A percentile compares a stretch with the other conserved stretches of the same genome.
These are phyloP conservation scores for Colletotrichum sp. DNA, from an alignment of 2,329 filamentous ascomycete species.

Conservation along the genomic window DNA sequence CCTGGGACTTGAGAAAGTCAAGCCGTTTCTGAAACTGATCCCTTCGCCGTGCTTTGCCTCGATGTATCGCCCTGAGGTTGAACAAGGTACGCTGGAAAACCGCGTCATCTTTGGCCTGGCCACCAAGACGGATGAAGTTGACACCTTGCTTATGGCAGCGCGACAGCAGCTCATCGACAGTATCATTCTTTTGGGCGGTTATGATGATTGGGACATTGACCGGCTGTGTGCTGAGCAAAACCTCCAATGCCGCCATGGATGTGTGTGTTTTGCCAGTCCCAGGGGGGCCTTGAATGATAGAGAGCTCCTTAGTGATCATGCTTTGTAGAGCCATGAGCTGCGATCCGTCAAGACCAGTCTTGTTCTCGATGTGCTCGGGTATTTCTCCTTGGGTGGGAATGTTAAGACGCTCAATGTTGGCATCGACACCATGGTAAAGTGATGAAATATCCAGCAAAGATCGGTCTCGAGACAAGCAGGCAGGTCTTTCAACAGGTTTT, in stretches of 20 bases:
- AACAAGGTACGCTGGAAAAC: slow-evolving; percentile 73
- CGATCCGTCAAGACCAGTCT: slow-evolving; percentile 66
- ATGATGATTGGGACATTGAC: slow-evolving; percentile 74
- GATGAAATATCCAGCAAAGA: background rate
- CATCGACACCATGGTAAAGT: background rate
- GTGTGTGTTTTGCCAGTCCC: slow-evolving; percentile 80
- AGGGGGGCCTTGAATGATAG: slow-evolving; percentile 85
- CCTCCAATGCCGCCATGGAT: slow-evolving; percentile 73
- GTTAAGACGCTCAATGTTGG: background rate
- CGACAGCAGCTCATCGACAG: slow-evolving; percentile 79
- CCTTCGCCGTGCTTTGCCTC: background rate
- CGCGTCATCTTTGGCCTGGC: slow-evolving; percentile 68
- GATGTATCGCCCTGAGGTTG: slow-evolving; percentile 52
- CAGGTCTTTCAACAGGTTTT: background rate
- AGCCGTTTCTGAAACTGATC: background rate
- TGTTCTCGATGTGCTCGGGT: slow-evolving; percentile 13
- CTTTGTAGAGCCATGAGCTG: slow-evolving; percentile 72
- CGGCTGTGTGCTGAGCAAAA: slow-evolving; percentile 65
- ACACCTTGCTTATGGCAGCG: slow-evolving; percentile 59
- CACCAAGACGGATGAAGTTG: slow-evolving; percentile 68
- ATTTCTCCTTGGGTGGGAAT: background rate
- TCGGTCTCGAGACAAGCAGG: background rate
- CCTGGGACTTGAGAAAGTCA: background rate
- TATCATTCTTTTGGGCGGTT: slow-evolving; percentile 89
- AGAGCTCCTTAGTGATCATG: slow-evolving; percentile 74